Evolutionary conservation across 116 monocot genomes (phyloP).

Genomic region (Trichopus zeylanicus): DNA sequence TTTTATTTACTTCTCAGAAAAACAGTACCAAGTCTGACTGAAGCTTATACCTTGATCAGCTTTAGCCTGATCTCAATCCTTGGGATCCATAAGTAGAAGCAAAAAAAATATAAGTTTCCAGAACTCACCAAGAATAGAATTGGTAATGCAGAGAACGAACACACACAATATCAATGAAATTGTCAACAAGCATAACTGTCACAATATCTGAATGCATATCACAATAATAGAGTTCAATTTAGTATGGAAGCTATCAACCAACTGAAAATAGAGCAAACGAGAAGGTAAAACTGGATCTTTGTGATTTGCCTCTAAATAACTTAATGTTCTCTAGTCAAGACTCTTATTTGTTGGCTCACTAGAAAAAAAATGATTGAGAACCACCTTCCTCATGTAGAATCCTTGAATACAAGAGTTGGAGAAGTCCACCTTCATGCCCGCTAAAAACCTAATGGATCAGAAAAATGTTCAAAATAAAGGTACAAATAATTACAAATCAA

Average conservation of each 20-base stretch:
- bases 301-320: background rate
- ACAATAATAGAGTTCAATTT: background rate
- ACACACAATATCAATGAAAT: slow-evolving; percentile 86
- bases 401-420: slow-evolving; percentile 38
- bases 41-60: no score
- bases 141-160: slow-evolving; percentile 95
- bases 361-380: slow-evolving; percentile 18
- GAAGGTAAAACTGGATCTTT: background rate
- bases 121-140: slow-evolving; percentile 91
- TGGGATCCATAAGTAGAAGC: background rate
- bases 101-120: background rate
- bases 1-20: no score
- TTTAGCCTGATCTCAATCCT: no score
- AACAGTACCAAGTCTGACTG: no score
- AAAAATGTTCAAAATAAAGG: no score
- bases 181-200: slow-evolving; percentile 86
- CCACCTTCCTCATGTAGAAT: slow-evolving; percentile 10
- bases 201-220: slow-evolving; percentile 52
- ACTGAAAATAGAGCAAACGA: slow-evolving; percentile 5
- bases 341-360: slow-evolving; percentile 22
- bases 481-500: no score
- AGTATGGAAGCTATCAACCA: no score
- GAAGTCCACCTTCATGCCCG: slow-evolving; percentile 82
- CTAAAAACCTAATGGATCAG: slow-evolving; percentile 15
- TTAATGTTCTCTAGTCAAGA: slow-evolving; percentile 63